Percentiles rank a stretch among this genome's conserved stretches.
Conservation (phyloP, 2,329 filamentous ascomycete species). For the Thielaviopsis punctulata region DNA sequence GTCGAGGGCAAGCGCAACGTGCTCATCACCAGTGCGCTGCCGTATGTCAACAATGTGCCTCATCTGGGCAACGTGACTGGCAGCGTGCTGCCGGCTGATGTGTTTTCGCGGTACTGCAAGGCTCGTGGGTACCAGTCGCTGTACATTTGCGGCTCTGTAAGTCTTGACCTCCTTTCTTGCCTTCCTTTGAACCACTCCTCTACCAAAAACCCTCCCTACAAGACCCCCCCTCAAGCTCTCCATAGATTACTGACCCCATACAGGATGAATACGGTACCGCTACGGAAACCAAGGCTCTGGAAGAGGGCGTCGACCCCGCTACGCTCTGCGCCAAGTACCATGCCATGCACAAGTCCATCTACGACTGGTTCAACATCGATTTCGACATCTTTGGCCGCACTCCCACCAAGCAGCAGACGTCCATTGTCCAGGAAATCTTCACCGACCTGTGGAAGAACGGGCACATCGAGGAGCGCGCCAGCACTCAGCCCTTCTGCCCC, state of each 20-base stretch:
- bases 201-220: not conserved
- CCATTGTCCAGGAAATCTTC: conserved; percentile 88
- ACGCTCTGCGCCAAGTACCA: conserved; percentile 88
- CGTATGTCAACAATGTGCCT: conserved; percentile 59
- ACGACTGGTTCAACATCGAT: conserved; percentile 88
- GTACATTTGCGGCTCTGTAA: conserved; percentile 56
- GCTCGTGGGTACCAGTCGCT: conserved; percentile 64
- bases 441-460: conserved; percentile 73
- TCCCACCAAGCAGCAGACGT: conserved; percentile 72
- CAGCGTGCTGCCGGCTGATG: conserved; percentile 74
- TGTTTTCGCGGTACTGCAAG: conserved; percentile 68
- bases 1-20: conserved; percentile 66
- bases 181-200: not conserved
- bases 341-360: conserved; percentile 74
- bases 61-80: conserved; percentile 83
- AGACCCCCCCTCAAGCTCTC: not conserved
- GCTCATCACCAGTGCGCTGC: conserved; percentile 79
- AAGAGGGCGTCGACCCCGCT: conserved; percentile 66
- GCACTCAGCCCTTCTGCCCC: conserved; percentile 72
- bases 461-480: conserved; percentile 71
- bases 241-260: not conserved
- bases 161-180: conserved; percentile 1
- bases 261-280: conserved; percentile 86
- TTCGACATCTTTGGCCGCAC: conserved; percentile 95
- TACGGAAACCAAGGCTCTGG: conserved; percentile 86